Percentiles rank a stretch among this genome's conserved stretches.
Evolutionary conservation across 169 alveolate species (phyloP).

Genomic region (Toxoplasma gondii): DNA sequence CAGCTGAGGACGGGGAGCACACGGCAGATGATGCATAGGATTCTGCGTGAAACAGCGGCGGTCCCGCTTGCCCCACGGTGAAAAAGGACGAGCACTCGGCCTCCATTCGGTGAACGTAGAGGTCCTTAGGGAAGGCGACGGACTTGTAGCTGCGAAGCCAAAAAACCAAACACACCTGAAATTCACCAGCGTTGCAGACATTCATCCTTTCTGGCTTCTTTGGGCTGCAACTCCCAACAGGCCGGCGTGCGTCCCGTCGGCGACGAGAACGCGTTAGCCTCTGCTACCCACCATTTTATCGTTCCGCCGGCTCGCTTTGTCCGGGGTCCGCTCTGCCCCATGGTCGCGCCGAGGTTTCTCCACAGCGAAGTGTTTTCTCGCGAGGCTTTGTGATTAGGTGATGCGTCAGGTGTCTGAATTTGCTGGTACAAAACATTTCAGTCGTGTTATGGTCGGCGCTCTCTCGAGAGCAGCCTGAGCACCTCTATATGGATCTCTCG

Average conservation of each 20-base stretch:
- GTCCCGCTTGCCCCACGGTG: slow-evolving; percentile 46
- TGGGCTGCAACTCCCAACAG: neutral
- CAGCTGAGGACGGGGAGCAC: neutral
- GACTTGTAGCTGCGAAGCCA: slow-evolving; percentile 43
- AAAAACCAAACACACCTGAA: neutral
- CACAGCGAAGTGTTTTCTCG: no score
- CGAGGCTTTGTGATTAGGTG: no score
- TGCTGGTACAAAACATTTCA: no score
- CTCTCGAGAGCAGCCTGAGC: no score
- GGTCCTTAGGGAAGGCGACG: slow-evolving; percentile 56
- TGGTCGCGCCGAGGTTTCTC: no score
- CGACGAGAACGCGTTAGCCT: no score
- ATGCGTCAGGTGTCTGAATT: no score
- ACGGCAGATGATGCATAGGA: neutral
- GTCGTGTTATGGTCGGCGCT: no score
- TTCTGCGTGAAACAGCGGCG: neutral
- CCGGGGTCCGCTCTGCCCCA: no score
- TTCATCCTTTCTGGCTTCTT: neutral
- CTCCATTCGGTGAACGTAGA: slow-evolving; percentile 52
- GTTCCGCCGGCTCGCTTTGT: no score
- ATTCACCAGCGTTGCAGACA: no score
- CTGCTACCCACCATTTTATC: no score
- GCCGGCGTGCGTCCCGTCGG: neutral
- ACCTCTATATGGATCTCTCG: neutral
- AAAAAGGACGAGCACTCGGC: slow-evolving; percentile 60